phyloP scores from a whole-genome alignment of 768 basidiomycete genomes.

The Kwoniella dendrophila region DNA sequence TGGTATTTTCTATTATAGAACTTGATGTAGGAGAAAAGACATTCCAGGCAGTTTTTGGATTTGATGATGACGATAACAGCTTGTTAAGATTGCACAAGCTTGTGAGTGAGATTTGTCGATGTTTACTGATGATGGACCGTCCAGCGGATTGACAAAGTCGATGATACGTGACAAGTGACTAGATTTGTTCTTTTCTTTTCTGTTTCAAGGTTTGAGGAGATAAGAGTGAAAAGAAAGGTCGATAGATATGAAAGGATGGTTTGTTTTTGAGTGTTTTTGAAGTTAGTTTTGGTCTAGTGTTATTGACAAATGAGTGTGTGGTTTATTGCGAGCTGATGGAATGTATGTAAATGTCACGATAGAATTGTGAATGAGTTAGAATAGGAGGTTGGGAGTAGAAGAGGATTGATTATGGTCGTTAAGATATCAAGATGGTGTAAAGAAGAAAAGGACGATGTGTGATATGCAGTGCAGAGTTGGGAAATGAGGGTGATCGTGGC shows the following conservation, averaged over 20 bases:
- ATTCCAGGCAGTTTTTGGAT: background rate
- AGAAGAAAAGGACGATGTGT: background rate
- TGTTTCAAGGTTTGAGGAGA: background rate
- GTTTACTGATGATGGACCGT: background rate
- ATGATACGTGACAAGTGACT: background rate
- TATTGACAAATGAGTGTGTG: background rate
- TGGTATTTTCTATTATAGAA: background rate
- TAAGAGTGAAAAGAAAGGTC: background rate
- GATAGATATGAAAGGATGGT: background rate
- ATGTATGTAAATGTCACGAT: too few relatives aligned
- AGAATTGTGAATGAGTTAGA: too few relatives aligned
- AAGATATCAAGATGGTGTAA: background rate
- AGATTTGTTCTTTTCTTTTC: background rate
- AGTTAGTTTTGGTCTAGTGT: background rate
- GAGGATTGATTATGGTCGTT: too few relatives aligned
- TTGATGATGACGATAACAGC: background rate
- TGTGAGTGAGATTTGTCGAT: background rate
- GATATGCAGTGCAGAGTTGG: background rate
- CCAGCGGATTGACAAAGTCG: background rate
- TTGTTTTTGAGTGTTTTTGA: too few relatives aligned
- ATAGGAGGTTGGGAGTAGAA: too few relatives aligned
- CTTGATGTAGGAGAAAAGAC: background rate
- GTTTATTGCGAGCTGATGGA: background rate
- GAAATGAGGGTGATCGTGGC: slow-evolving; percentile 9
- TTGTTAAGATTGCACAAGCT: background rate